phyloP scores from a whole-genome alignment of 306 rosid genomes.

The Albizia julibrissin region DNA sequence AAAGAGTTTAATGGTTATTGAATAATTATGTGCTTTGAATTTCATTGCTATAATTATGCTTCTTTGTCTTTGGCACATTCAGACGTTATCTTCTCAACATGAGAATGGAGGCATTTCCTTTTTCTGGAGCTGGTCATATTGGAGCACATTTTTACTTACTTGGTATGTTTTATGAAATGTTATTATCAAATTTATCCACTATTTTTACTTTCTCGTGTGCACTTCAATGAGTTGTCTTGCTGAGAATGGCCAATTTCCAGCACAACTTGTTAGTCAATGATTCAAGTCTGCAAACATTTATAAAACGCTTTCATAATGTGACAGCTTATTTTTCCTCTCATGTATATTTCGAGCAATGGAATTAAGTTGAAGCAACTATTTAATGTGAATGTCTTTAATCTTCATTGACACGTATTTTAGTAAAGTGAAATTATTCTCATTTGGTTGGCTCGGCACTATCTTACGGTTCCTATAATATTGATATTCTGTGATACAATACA shows the following conservation, averaged over 20 bases:
- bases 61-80: slow-evolving; percentile 33
- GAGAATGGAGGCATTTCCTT: slow-evolving; percentile 84
- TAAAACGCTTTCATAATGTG: neutral
- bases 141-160: slow-evolving; percentile 93
- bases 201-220: slow-evolving; percentile 2
- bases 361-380: slow-evolving; percentile 6
- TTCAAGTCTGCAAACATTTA: neutral
- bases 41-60: slow-evolving; percentile 19
- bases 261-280: neutral
- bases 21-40: slow-evolving; percentile 16
- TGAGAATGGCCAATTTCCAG: neutral
- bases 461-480: slow-evolving; percentile 16
- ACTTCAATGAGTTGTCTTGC: neutral
- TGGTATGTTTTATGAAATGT: slow-evolving; percentile 52
- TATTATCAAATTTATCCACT: slow-evolving; percentile 20
- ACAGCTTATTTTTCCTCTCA: slow-evolving; percentile 1
- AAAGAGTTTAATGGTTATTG: slow-evolving; percentile 9
- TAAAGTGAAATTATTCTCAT: neutral
- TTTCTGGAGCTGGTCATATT: slow-evolving; percentile 99
- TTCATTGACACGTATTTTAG: slow-evolving; percentile 1
- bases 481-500: neutral
- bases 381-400: neutral
- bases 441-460: slow-evolving; percentile 3
- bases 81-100: slow-evolving; percentile 62
- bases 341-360: slow-evolving; percentile 5